Percentiles rank a stretch among this genome's conserved stretches.
phyloP scores from a whole-genome alignment of 1,139 yeast species.

The Zygosaccharomyces pseudobailii region DNA sequence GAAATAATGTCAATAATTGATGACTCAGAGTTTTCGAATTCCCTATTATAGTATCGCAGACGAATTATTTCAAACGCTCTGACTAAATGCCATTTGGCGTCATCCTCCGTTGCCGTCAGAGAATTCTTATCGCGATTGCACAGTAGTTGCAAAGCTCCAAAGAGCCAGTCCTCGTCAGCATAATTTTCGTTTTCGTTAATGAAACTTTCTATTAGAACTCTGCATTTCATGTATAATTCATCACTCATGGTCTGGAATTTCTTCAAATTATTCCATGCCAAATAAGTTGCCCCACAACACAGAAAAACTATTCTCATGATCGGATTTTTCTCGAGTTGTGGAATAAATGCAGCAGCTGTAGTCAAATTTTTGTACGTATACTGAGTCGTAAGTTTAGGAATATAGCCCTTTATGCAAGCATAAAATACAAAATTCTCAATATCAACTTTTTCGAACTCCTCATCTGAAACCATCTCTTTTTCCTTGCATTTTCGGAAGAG shows the following conservation, averaged over 20 bases:
- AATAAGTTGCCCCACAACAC: constrained; percentile 39
- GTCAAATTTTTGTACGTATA: constrained; percentile 39
- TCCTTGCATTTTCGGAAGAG: constrained; percentile 10
- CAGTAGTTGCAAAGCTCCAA: constrained; percentile 37
- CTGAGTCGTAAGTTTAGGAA: constrained; percentile 40
- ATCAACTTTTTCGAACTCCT: constrained; percentile 8
- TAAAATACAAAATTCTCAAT: constrained; percentile 29
- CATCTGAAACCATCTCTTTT: constrained; percentile 10
- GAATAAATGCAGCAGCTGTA: constrained; percentile 38
- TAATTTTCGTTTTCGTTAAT: constrained; percentile 11
- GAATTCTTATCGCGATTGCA: constrained; percentile 36
- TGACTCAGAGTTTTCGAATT: constrained; percentile 1
- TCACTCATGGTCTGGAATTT: constrained; percentile 22
- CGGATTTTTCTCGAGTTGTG: constrained; percentile 29
- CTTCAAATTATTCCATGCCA: constrained; percentile 31
- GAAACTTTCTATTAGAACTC: constrained; percentile 15
- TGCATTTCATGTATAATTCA: constrained; percentile 28
- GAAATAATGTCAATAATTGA: constrained; percentile 5
- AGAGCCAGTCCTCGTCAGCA: constrained; percentile 34
- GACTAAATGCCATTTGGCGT: constrained; percentile 31
- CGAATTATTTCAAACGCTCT: constrained; percentile 29
- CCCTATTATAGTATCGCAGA: constrained; percentile 13
- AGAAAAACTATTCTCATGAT: constrained; percentile 36
- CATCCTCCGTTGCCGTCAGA: constrained; percentile 30
- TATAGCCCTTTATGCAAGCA: constrained; percentile 38